phyloP scores from a whole-genome alignment of 768 basidiomycete species.

The Lactifluus rugatus region DNA sequence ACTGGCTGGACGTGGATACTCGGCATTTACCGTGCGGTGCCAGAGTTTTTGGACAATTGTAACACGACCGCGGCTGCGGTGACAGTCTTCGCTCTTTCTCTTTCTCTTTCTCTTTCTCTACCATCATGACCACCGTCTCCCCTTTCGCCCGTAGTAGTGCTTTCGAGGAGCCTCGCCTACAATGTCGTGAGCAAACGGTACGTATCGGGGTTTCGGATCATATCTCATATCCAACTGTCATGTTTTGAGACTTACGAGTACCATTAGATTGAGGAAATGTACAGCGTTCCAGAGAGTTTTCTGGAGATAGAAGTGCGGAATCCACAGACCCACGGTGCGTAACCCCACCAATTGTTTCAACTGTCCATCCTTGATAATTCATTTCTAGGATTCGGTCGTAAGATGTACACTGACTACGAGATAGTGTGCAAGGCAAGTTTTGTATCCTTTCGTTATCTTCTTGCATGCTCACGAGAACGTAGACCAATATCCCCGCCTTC shows the following conservation, averaged over 20 bases:
- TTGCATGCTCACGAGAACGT: background rate
- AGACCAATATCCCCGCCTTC: constrained; percentile 99
- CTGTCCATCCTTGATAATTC: background rate
- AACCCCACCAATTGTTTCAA: background rate
- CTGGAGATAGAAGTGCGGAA: constrained; percentile 96
- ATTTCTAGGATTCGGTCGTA: constrained; percentile 76
- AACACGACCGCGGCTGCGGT: background rate
- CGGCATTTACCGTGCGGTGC: background rate
- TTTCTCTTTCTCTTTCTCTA: background rate
- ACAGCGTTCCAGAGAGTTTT: constrained; percentile 93
- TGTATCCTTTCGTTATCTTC: background rate
- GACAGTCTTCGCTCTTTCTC: background rate
- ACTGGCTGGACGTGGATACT: too few relatives aligned
- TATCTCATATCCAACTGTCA: background rate
- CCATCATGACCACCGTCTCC: constrained; percentile 32
- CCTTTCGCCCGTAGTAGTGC: constrained; percentile 34
- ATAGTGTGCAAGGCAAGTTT: constrained; percentile 83
- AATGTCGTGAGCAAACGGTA: constrained; percentile 33
- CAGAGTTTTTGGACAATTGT: background rate
- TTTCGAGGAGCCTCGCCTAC: constrained; percentile 31
- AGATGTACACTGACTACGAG: constrained; percentile 99
- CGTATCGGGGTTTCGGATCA: constrained; percentile 8
- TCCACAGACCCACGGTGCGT: constrained; percentile 89
- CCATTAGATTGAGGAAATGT: constrained; percentile 92
- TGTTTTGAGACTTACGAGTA: background rate